These are phyloP conservation scores for Oryza officinalis DNA, from an alignment of 176 grass and related monocot species.

Conservation along the genomic window DNA sequence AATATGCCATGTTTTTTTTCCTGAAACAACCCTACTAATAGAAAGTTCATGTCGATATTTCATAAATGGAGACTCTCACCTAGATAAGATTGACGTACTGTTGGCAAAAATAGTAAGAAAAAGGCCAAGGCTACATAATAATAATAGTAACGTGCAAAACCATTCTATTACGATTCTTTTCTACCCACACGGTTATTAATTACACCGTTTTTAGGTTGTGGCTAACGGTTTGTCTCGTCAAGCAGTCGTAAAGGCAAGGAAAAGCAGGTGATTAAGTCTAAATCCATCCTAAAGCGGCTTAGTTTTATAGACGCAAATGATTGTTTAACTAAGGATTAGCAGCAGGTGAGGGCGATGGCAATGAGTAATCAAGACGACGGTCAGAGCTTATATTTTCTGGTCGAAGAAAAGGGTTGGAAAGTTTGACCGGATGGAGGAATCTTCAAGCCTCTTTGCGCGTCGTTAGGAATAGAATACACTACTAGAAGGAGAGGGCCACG, in stretches of 20 bases:
- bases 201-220: neutral
- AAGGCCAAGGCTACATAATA: neutral
- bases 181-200: neutral
- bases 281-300: neutral
- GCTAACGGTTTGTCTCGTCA: neutral
- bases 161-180: neutral
- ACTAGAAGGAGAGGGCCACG: neutral
- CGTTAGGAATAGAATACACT: neutral
- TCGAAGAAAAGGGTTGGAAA: neutral
- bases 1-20: neutral
- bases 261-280: neutral
- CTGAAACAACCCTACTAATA: neutral
- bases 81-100: neutral
- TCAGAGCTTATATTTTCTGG: neutral
- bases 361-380: neutral
- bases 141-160: no score
- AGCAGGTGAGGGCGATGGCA: neutral
- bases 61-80: neutral
- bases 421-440: neutral
- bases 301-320: neutral
- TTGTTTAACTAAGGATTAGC: neutral
- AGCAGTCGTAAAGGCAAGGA: neutral
- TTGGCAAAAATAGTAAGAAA: neutral
- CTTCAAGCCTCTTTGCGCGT: neutral
- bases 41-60: neutral